Percentiles rank a stretch among this genome's conserved stretches.
Conservation (phyloP, 257 asterid species). For the Handroanthus guayacan region DNA sequence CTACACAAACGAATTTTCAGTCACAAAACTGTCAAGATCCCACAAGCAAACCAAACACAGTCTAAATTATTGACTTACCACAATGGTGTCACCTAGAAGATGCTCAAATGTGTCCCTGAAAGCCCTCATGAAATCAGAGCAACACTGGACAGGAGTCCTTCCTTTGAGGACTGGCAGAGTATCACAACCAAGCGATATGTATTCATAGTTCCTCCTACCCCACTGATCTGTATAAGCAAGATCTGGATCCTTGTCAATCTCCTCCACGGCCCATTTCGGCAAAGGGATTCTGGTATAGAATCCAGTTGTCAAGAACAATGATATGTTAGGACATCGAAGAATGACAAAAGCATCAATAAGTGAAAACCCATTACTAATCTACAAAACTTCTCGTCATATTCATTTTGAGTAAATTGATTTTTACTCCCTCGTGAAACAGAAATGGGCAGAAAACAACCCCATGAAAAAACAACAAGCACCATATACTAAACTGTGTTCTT, state of each 20-base stretch:
- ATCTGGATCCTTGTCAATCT: constrained; percentile 86
- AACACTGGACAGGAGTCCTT: constrained; percentile 88
- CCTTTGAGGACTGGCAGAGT: constrained; percentile 89
- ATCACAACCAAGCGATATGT: constrained; percentile 91
- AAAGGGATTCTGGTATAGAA: constrained; percentile 76
- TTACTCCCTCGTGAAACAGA: too few relatives aligned
- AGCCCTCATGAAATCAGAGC: constrained; percentile 85
- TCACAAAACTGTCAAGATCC: background rate
- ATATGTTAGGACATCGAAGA: background rate
- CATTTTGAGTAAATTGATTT: too few relatives aligned
- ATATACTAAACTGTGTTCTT: too few relatives aligned
- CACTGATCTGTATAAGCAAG: constrained; percentile 96
- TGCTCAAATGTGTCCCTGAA: constrained; percentile 78
- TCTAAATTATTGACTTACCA: constrained; percentile 46
- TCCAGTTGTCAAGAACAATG: background rate
- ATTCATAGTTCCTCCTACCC: constrained; percentile 92
- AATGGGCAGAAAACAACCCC: too few relatives aligned
- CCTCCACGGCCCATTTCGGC: constrained; percentile 90
- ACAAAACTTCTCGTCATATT: background rate
- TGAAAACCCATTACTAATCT: background rate
- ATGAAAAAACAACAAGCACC: too few relatives aligned
- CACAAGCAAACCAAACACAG: constrained; percentile 1
- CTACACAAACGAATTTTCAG: constrained; percentile 40
- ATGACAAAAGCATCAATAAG: background rate
- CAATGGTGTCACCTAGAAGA: constrained; percentile 83